Percentiles rank a stretch among this genome's conserved stretches.
phyloP scores from a whole-genome alignment of 345 rosid species.

The Eucalyptus melliodora region DNA sequence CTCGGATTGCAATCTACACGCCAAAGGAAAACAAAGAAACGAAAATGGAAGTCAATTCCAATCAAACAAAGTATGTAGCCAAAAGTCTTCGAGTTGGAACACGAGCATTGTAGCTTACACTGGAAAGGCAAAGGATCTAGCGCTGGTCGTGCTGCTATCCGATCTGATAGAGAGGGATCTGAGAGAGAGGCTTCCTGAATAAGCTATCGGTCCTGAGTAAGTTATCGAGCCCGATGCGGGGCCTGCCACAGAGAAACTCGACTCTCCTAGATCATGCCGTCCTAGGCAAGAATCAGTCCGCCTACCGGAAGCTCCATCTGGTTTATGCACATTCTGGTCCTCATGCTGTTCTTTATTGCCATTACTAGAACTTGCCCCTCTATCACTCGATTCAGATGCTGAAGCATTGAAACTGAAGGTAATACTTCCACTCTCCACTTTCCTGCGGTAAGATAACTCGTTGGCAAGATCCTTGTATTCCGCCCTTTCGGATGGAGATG shows the following conservation, averaged over 20 bases:
- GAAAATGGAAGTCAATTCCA: background rate
- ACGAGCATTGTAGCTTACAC: constrained; percentile 15
- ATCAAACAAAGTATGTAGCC: background rate
- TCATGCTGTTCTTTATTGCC: background rate
- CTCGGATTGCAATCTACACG: constrained; percentile 14
- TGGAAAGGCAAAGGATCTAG: constrained; percentile 93
- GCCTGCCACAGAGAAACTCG: constrained; percentile 62
- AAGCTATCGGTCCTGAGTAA: constrained; percentile 54
- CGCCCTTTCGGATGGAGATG: constrained; percentile 1
- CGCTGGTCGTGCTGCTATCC: constrained; percentile 88
- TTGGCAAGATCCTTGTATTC: background rate
- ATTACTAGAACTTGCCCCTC: background rate
- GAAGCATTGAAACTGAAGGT: constrained; percentile 7
- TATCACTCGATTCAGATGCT: background rate
- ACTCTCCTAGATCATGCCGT: constrained; percentile 35
- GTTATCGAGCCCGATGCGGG: constrained; percentile 45
- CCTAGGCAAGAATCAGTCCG: constrained; percentile 10
- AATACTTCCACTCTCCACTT: constrained; percentile 16
- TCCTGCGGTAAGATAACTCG: background rate
- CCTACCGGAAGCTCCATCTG: background rate
- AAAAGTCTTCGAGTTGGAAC: background rate
- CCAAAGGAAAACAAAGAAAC: background rate
- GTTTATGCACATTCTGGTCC: background rate
- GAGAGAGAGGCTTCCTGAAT: constrained; percentile 72
- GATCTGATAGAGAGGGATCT: constrained; percentile 86